Evolutionary conservation across 495 filamentous ascomycete species (phyloP), one percentile per base, ranked within the genome.

Genomic region (Immersiella caudata): DNA sequence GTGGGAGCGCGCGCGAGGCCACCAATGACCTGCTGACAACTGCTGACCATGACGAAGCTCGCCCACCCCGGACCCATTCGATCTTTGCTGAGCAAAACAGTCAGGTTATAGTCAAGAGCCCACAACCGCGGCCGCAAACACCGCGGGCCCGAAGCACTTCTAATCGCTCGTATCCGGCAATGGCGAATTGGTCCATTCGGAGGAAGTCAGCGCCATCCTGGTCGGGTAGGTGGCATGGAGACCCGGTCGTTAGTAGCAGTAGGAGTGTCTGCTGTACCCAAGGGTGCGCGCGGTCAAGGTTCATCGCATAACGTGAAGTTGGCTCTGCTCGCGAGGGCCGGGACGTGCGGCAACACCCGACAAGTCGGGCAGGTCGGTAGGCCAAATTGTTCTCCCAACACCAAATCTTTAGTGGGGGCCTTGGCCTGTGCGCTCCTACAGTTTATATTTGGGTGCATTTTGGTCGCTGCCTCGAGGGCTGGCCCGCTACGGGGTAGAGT

Each of bases 21-120:
- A 67, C 72, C 70, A 72, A 74, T 74, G 21, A 50, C 29, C 58
- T 55, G 8, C 49, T 25, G 49, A 59, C 61, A 69, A 62, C 67
- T 65, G 70, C 70, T 46, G 40, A 46, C 40, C 2, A 46, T 46
- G 40, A 46, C 40, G 40, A 46, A 46, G 6, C 40, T 46, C 40
- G 40, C 40, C 5, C 40, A 46, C 40, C 40, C 40, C 14, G 40
- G 40, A 46, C 2, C 40, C 14, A 46, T 46, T 14, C 2, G 11
- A 46, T 18, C 9, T 46, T 46, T 46, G 40, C 40, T 4, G 40
- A 33, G 40, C 40, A 46, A 6, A 46, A 46, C 40, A 46, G 40
- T 36, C 33, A 36, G 33, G 33, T 36, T 36, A 36, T 12, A 5
- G 12, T 14, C 40, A 46, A 46, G 40, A 46, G 2, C 16, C 16